Percentiles rank a stretch among this genome's conserved stretches.
Evolutionary conservation across 257 asterid genomes (phyloP).

Genomic region (Paraleonurus japonicus): DNA sequence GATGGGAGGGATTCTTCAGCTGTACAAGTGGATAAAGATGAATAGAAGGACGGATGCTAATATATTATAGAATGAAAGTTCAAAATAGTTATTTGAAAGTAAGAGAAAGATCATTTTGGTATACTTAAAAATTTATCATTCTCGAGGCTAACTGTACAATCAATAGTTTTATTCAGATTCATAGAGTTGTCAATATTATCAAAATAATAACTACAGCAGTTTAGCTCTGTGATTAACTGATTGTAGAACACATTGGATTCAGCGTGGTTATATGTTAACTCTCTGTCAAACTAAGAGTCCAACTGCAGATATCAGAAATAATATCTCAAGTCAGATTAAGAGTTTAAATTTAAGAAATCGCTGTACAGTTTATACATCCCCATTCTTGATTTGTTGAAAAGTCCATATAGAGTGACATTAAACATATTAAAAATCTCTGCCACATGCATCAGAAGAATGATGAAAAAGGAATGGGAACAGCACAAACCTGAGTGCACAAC

Average conservation of each 20-base stretch:
- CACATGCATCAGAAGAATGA: slow-evolving; percentile 6
- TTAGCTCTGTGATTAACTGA: background rate
- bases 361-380: background rate
- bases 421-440: background rate
- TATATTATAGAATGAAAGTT: background rate
- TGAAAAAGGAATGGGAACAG: background rate
- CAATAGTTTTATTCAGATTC: background rate
- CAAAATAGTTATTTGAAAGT: background rate
- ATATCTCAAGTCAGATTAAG: background rate
- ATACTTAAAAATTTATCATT: background rate
- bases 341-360: background rate
- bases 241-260: background rate
- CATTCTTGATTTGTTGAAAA: background rate
- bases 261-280: background rate
- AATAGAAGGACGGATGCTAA: background rate
- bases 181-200: background rate
- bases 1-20: slow-evolving; percentile 84
- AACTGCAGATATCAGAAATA: background rate
- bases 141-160: background rate
- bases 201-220: slow-evolving; percentile 7
- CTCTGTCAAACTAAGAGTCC: background rate
- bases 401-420: background rate
- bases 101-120: background rate
- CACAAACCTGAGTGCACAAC: slow-evolving; percentile 79
- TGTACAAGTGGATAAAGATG: slow-evolving; percentile 26